These are phyloP conservation scores for Talaromyces sp. DNA, from an alignment of 2,329 filamentous ascomycete genomes.

Conservation along the genomic window DNA sequence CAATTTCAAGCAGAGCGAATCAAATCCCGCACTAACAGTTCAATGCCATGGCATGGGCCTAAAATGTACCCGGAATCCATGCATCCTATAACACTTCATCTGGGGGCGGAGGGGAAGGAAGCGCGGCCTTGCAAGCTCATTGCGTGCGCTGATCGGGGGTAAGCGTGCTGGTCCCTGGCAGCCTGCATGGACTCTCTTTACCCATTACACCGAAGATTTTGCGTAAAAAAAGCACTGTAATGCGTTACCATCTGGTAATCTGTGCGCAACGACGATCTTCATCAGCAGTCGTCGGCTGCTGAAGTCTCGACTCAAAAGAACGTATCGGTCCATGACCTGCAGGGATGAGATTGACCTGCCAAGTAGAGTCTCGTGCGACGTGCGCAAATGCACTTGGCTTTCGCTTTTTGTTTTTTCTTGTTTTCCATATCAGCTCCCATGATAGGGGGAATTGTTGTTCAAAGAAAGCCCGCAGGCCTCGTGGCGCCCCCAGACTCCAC, in stretches of 20 bases:
- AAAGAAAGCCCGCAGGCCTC: constrained; percentile 13
- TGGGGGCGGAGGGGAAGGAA: not conserved
- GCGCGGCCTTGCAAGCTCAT: not conserved
- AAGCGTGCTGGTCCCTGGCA: constrained; percentile 1
- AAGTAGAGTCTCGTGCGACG: constrained; percentile 1
- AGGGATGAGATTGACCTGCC: not conserved
- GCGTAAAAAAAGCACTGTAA: no score
- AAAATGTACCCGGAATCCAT: no score
- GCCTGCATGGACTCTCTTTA: not conserved
- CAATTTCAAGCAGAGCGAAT: not conserved
- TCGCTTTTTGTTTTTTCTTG: not conserved
- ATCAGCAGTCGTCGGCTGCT: not conserved
- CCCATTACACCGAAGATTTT: not conserved
- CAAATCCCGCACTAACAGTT: not conserved
- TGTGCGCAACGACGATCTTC: not conserved
- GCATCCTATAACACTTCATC: no score
- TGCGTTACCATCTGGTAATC: not conserved
- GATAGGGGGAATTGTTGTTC: constrained; percentile 18
- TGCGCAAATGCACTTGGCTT: not conserved
- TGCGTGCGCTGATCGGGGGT: not conserved
- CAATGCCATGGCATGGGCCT: not conserved
- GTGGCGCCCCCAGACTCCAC: constrained; percentile 25
- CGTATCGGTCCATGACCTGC: not conserved
- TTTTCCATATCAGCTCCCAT: constrained; percentile 6
- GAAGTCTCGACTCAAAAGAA: not conserved